These are phyloP conservation scores for Talaromyces sp. DNA, from an alignment of 2,329 filamentous ascomycete genomes.

Conservation along the genomic window DNA sequence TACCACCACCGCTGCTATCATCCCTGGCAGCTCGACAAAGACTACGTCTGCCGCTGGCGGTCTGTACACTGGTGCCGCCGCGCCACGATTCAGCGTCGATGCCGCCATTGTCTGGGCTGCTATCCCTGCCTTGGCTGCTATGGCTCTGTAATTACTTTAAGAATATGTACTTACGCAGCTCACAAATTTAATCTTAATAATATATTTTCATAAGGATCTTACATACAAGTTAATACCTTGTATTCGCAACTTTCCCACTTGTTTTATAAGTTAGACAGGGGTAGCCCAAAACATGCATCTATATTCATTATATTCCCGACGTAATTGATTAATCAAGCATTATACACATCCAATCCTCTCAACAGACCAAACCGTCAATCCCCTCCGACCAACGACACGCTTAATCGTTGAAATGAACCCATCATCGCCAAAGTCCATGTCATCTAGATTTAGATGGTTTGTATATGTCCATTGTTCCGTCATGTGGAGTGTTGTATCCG, in stretches of 20 bases:
- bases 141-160: not conserved
- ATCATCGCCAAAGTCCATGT: conserved; percentile 50
- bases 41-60: not conserved
- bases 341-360: conserved; percentile 29
- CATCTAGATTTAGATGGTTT: conserved; percentile 51
- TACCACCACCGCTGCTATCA: not conserved
- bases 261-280: no score
- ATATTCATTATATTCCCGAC: not conserved
- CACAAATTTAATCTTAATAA: no score
- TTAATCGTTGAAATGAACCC: conserved; percentile 45
- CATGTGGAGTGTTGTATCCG: conserved; percentile 28
- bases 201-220: no score
- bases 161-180: not conserved
- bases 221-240: no score
- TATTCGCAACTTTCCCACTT: no score
- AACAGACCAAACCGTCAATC: conserved; percentile 49
- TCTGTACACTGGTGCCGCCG: conserved; percentile 1
- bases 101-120: not conserved
- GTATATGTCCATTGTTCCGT: conserved; percentile 43
- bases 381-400: conserved; percentile 47
- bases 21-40: not conserved
- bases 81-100: not conserved
- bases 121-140: not conserved
- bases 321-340: not conserved
- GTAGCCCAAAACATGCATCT: not conserved